These are phyloP conservation scores for Babesia sp. DNA, from an alignment of 169 alveolate species.

Conservation along the genomic window DNA sequence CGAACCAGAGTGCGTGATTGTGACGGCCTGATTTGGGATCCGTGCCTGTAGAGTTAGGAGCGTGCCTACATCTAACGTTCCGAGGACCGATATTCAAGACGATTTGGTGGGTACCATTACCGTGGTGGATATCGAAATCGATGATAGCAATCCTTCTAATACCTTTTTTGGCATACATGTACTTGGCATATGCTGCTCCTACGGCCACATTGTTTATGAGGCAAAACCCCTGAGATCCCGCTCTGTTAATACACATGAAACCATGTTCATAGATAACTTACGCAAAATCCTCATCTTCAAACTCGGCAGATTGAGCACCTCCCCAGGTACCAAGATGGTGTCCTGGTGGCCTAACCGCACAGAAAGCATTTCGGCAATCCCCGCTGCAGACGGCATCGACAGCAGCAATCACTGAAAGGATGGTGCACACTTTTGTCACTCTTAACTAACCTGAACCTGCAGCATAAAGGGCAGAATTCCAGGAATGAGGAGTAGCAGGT, in stretches of 20 bases:
- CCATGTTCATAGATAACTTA: constrained; percentile 35
- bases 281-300: constrained; percentile 80
- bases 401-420: constrained; percentile 83
- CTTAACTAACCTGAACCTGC: constrained; percentile 81
- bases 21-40: not conserved
- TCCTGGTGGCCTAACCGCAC: constrained; percentile 98
- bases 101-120: constrained; percentile 99
- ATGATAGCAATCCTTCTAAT: constrained; percentile 94
- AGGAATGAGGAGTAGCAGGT: constrained; percentile 86
- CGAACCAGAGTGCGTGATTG: constrained; percentile 73
- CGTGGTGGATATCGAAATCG: constrained; percentile 99
- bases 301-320: constrained; percentile 79
- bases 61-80: constrained; percentile 44
- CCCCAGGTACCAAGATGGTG: constrained; percentile 98
- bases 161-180: constrained; percentile 79
- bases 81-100: constrained; percentile 83
- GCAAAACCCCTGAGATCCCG: constrained; percentile 97
- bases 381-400: constrained; percentile 88
- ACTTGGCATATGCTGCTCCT: constrained; percentile 95
- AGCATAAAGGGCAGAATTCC: constrained; percentile 89
- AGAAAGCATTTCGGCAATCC: constrained; percentile 82
- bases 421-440: not conserved
- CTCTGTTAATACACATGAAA: constrained; percentile 61
- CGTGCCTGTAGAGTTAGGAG: not conserved
- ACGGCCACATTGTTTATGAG: constrained; percentile 96